These are phyloP conservation scores for Aureobasidium namibiae DNA, from an alignment of 2,329 filamentous ascomycete species.

Conservation along the genomic window DNA sequence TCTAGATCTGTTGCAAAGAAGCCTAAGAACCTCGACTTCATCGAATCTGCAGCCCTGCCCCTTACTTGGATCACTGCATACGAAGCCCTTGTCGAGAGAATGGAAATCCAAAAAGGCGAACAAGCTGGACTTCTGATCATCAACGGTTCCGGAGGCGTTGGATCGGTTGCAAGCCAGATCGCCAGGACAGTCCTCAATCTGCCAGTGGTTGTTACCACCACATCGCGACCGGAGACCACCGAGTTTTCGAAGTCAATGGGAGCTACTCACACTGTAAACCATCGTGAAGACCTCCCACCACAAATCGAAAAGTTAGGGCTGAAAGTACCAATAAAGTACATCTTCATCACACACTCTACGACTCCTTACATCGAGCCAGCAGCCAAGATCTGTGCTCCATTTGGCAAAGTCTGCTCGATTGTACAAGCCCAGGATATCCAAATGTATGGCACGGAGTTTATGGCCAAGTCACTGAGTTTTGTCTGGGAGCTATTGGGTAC, in stretches of 20 bases:
- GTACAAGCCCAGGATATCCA: conserved; percentile 33
- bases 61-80: conserved; percentile 38
- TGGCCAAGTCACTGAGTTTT: conserved; percentile 38
- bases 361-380: conserved; percentile 34
- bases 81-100: conserved; percentile 35
- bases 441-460: conserved; percentile 40
- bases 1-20: conserved; percentile 32
- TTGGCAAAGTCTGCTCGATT: conserved; percentile 39
- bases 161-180: conserved; percentile 37
- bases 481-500: conserved; percentile 36
- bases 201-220: conserved; percentile 37
- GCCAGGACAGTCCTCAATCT: conserved; percentile 32
- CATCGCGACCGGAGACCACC: conserved; percentile 33
- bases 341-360: conserved; percentile 34
- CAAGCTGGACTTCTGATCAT: conserved; percentile 36
- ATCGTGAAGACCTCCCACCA: conserved; percentile 31
- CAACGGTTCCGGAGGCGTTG: conserved; percentile 40
- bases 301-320: conserved; percentile 31
- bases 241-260: conserved; percentile 34
- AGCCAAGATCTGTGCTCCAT: conserved; percentile 33
- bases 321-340: conserved; percentile 33
- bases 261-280: conserved; percentile 37
- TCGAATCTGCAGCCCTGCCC: conserved; percentile 36
- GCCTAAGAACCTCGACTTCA: conserved; percentile 32
- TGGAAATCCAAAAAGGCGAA: conserved; percentile 32